Conservation (phyloP, 2,329 filamentous ascomycete genomes). For the Diaporthe longicolla region DNA sequence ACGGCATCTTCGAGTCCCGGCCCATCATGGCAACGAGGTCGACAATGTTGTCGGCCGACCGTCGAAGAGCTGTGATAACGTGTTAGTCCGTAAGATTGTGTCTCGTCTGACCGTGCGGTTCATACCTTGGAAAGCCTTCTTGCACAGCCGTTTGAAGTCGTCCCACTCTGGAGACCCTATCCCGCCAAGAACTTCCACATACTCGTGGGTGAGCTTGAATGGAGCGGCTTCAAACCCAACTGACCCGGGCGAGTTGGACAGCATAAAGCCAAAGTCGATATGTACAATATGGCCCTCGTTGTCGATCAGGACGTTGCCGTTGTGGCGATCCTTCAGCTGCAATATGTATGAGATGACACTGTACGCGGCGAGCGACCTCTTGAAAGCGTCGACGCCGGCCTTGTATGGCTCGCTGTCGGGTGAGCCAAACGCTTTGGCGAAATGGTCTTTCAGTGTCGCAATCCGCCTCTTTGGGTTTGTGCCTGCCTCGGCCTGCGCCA, state of each 20-base stretch:
- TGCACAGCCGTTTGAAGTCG: constrained; percentile 84
- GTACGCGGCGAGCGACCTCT: constrained; percentile 85
- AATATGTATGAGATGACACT: constrained; percentile 88
- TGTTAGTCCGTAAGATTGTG: constrained; percentile 44
- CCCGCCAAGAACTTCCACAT: constrained; percentile 86
- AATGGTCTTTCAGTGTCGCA: constrained; percentile 86
- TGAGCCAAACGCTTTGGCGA: constrained; percentile 82
- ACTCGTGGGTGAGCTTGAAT: constrained; percentile 87
- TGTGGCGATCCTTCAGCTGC: constrained; percentile 88
- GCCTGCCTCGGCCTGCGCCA: constrained; percentile 80
- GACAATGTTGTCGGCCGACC: constrained; percentile 84
- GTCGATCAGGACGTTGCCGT: constrained; percentile 88
- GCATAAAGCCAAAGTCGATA: constrained; percentile 92
- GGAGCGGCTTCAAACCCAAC: constrained; percentile 90
- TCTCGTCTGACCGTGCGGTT: constrained; percentile 23
- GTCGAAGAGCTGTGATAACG: constrained; percentile 71
- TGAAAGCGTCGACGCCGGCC: constrained; percentile 83
- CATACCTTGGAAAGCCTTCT: constrained; percentile 84
- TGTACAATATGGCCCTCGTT: constrained; percentile 89
- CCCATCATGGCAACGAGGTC: constrained; percentile 90
- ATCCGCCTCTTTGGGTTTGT: constrained; percentile 82
- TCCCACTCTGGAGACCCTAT: constrained; percentile 78
- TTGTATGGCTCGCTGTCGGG: constrained; percentile 78
- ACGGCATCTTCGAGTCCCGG: constrained; percentile 85
- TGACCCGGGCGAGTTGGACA: constrained; percentile 86